phyloP scores from a whole-genome alignment of 2,329 filamentous ascomycete species.

The Botrytis pseudocinerea region DNA sequence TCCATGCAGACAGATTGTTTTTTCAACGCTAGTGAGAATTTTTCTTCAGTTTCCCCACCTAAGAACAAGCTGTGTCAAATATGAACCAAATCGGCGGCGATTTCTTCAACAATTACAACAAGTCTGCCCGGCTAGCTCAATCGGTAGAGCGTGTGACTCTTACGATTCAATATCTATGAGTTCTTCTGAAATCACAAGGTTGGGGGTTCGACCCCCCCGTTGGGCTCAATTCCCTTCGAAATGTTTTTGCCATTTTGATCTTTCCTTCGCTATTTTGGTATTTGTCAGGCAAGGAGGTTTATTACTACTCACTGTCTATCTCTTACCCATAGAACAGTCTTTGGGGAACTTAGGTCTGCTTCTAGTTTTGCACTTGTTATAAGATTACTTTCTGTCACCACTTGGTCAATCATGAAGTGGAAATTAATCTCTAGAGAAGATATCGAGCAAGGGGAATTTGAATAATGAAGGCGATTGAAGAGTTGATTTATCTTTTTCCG shows the following conservation, averaged over 20 bases:
- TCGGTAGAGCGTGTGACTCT: constrained; percentile 41
- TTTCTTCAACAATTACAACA: not conserved
- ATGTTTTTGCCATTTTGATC: not conserved
- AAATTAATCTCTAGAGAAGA: not conserved
- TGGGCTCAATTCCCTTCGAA: constrained; percentile 18
- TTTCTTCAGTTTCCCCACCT: constrained; percentile 12
- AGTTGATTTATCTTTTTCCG: not conserved
- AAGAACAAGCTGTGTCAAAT: rapidly evolving
- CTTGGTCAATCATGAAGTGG: not conserved
- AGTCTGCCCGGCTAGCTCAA: constrained; percentile 37
- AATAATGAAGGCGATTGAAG: not conserved
- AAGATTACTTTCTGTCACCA: not conserved
- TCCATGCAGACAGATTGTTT: not conserved
- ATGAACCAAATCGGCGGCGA: rapidly evolving
- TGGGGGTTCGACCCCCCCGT: constrained; percentile 21
- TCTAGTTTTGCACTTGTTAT: not conserved
- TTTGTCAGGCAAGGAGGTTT: not conserved
- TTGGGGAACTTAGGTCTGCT: not conserved
- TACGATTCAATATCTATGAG: constrained; percentile 24
- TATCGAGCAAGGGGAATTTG: not conserved
- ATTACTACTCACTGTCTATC: not conserved
- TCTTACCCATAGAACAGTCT: not conserved
- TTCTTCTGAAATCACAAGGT: constrained; percentile 19
- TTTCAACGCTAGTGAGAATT: constrained; percentile 4
- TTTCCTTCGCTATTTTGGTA: not conserved